A percentile compares a stretch with the other conserved stretches of the same genome.
These are phyloP conservation scores for Eucalyptus lansdowneana DNA, from an alignment of 345 rosid genomes.

Conservation along the genomic window DNA sequence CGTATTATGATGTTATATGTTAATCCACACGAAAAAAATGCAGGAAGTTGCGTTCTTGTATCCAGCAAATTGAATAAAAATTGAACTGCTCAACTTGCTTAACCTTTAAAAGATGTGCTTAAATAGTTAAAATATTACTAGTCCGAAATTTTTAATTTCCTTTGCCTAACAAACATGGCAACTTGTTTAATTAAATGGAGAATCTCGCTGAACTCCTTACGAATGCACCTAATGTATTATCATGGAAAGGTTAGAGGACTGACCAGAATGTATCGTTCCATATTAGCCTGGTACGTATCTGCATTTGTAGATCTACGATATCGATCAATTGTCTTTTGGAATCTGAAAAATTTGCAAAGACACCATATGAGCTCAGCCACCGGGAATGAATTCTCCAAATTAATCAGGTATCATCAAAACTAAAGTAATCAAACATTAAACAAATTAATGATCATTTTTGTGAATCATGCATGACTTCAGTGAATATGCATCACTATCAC, in stretches of 20 bases:
- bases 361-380: not conserved
- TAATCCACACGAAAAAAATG: not conserved
- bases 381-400: not conserved
- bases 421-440: not conserved
- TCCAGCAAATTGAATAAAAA: not conserved
- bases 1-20: not conserved
- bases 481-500: not conserved
- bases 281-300: not conserved
- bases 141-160: not conserved
- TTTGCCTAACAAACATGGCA: not conserved
- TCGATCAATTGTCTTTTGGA: conserved; percentile 29
- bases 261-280: conserved; percentile 2
- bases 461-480: not conserved
- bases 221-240: not conserved
- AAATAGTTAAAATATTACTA: not conserved
- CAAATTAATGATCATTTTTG: not conserved
- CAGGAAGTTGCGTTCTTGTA: not conserved
- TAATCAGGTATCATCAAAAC: not conserved
- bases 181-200: not conserved
- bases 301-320: conserved; percentile 7
- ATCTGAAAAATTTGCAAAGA: conserved; percentile 7
- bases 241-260: not conserved
- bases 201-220: not conserved
- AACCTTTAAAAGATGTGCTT: not conserved
- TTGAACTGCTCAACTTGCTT: not conserved